Evolutionary conservation across 78 protist species (phyloP), one percentile per base, ranked within the genome.

Genomic region (Protostelium mycophagum): DNA sequence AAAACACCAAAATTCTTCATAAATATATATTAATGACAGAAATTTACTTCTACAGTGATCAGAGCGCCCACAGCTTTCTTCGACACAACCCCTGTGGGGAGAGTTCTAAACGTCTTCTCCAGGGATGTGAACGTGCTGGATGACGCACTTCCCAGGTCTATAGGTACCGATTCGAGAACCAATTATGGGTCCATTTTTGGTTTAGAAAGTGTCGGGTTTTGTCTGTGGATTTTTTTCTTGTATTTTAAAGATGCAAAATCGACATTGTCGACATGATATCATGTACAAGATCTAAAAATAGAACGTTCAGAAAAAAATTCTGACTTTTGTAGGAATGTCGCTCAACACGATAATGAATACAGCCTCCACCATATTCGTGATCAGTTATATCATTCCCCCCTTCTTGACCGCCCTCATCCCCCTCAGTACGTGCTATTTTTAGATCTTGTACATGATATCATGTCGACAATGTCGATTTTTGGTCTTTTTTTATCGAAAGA

Each of bases 81-180:
- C 89, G 99, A 98, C 91, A 91, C 96, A 0, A 98, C 98, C 1
- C 99, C 99, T 10, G 51, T 93, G 16, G 99, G 99, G 28, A 91
- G 98, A 23, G 95, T 98, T 39, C 85, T 98, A 37, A 97, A 97
- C 89, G 96, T 99, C 91, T 98, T 98, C 94, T 51, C 96, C 29
- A 92, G 91, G 89, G 99, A 98, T 91, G 73, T 51, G 31, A 51
- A 51, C 73, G 73, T 51, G 73, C 73, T 51, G 73, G 73, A 51
- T 51, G 73, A 51, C 16, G 73, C 73, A 5, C 73, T 51, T 25
- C 73, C 73, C 5, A 51, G 73, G 16, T 51, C 73, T 5, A 51
- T 51, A 5, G 73, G 73, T 51, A 51, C 5, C 31, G 73, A 51
- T n/a, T n/a, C n/a, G n/a, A n/a, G n/a, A n/a, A n/a, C n/a, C n/a